phyloP scores from a whole-genome alignment of 1,284 basidiomycete species.

The Ganoderma multipileum region DNA sequence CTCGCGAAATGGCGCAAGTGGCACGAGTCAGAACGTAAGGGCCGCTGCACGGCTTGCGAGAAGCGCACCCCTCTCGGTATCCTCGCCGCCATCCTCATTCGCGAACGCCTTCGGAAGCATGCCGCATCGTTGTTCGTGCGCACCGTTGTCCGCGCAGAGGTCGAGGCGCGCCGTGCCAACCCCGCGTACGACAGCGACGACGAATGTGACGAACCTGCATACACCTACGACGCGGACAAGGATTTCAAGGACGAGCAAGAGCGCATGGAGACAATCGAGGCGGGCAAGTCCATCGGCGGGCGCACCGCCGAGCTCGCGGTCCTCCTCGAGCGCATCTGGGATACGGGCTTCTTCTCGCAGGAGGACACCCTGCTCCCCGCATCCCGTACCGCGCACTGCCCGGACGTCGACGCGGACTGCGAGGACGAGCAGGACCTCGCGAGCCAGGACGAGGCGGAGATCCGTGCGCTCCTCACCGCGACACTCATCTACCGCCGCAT shows the following conservation, averaged over 20 bases:
- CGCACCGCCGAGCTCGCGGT: slow-evolving; percentile 57
- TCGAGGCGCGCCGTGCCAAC: slow-evolving; percentile 24
- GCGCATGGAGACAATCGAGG: slow-evolving; percentile 56
- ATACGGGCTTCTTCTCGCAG: slow-evolving; percentile 40
- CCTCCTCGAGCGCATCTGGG: slow-evolving; percentile 61
- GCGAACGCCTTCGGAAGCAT: slow-evolving; percentile 56
- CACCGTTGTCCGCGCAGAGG: slow-evolving; percentile 45
- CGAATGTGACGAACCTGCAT: slow-evolving; percentile 35
- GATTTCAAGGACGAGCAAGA: slow-evolving; percentile 44
- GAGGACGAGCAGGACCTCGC: slow-evolving; percentile 45
- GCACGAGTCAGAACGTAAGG: slow-evolving; percentile 41
- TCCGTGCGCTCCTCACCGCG: slow-evolving; percentile 59
- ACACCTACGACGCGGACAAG: slow-evolving; percentile 44
- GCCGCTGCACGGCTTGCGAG: slow-evolving; percentile 42
- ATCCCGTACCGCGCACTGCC: slow-evolving; percentile 16
- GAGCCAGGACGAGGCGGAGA: slow-evolving; percentile 46
- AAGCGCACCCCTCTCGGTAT: slow-evolving; percentile 53
- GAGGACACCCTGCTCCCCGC: slow-evolving; percentile 37
- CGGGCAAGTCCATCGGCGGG: slow-evolving; percentile 67
- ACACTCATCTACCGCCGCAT: slow-evolving; percentile 63
- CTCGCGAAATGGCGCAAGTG: slow-evolving; percentile 46
- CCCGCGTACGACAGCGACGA: slow-evolving; percentile 29
- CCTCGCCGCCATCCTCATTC: slow-evolving; percentile 56
- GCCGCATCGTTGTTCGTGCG: slow-evolving; percentile 59
- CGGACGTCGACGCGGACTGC: slow-evolving; percentile 39